Evolutionary conservation across 2,329 filamentous ascomycete genomes (phyloP), one percentile per base, ranked within the genome.

Genomic region (Fusarium incarnatum): DNA sequence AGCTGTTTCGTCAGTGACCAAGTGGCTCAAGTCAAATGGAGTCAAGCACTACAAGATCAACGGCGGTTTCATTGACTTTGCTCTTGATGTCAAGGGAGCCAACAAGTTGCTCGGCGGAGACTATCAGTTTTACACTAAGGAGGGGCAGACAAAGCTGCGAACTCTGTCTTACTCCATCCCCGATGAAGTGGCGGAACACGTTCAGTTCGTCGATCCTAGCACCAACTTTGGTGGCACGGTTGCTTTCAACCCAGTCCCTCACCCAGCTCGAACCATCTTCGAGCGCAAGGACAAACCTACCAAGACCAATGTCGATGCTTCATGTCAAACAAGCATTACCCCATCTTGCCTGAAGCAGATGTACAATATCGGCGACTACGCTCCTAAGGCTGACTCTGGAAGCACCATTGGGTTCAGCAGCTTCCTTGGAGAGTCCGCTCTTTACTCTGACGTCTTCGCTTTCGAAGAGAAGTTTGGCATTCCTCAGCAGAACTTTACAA

Each of bases 21-120:
- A 61, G 30, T 69, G 66, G 66, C 65, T 69, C 46, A 64, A 69
- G 45, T 48, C 60, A 1, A 65, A 69, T 16, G 60, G 65, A 8
- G 56, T 69, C 22, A 65, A 65, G 34, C 47, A 69, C 50, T 69
- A 68, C 50, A 69, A 60, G 30, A 42, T 65, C n/a, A 65, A 61
- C 2, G 65, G 37, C 2, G 66, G 54, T 3, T 69, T 69, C 7
- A 69, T 69, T 1, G 65, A 69, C 45, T 69, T 69, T 48, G 66
- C 65, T 28, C 34, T 56, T 15, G 66, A 69, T 13, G 50, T 69
- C n/a, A 30, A 54, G 12, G 52, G 57, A n/a, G 65, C 32, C 3
- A 69, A 69, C 8, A 20, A 34, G 0, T 27, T 69, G 1, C 50
- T 69, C 9, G 60, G 55, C 1, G 27, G 65, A 27, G 65, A 69